Evolutionary conservation across 139 green algal species (phyloP).

Genomic region (Volvox africanus): DNA sequence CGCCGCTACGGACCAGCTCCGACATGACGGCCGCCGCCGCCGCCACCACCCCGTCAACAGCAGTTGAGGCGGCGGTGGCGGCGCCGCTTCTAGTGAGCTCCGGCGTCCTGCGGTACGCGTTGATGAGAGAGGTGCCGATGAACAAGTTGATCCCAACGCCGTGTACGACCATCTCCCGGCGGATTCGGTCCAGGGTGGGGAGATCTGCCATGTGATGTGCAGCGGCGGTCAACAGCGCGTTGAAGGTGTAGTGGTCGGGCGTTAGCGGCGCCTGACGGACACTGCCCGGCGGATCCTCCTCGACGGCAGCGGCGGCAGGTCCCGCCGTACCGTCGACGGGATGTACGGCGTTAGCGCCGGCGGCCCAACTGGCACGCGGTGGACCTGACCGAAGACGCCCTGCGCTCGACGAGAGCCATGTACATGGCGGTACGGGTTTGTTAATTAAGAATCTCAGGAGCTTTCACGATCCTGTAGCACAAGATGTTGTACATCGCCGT

Average conservation of each 20-base stretch:
- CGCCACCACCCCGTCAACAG: background rate
- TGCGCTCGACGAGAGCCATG: too few relatives aligned
- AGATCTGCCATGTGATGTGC: conserved; percentile 16
- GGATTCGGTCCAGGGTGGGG: conserved; percentile 49
- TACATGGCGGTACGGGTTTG: too few relatives aligned
- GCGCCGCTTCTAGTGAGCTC: background rate
- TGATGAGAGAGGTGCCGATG: conserved; percentile 60
- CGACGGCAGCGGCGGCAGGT: background rate
- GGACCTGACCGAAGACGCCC: background rate
- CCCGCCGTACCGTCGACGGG: background rate
- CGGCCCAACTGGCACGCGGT: background rate
- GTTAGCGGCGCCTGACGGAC: conserved; percentile 18
- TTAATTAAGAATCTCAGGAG: too few relatives aligned
- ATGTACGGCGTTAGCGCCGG: background rate
- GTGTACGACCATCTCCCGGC: conserved; percentile 27
- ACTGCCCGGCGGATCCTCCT: background rate
- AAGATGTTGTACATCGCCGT: too few relatives aligned
- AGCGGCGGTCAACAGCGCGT: conserved; percentile 56
- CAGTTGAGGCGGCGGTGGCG: background rate
- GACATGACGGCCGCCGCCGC: conserved; percentile 9
- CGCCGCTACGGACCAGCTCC: conserved; percentile 1
- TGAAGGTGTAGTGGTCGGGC: conserved; percentile 67
- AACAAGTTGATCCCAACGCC: conserved; percentile 47
- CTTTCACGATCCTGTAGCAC: too few relatives aligned
- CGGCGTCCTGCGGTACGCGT: conserved; percentile 57